Base-by-base conservation (phyloP, 176 grass and related monocot species). In the Lolium multiflorum region DNA sequence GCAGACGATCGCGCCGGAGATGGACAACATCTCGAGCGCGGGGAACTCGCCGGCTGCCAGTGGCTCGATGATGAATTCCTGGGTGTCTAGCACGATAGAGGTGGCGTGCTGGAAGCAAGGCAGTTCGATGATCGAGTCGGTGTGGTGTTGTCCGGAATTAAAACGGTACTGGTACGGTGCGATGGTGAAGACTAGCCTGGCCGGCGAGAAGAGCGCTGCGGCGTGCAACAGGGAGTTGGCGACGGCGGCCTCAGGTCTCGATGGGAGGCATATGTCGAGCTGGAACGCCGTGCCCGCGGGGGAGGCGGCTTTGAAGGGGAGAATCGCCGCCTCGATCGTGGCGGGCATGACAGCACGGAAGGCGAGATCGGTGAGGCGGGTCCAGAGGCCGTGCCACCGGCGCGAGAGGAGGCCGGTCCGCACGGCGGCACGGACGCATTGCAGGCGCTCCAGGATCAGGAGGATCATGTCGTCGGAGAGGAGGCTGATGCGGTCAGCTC, bases 331-430 rank as follows among this genome's bases (percentile, higher is more conserved):
- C 43, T n/a, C 16, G 44, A 81, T 25, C 2, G 15, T 2, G 44
- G 4, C n/a, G 15, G 46, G 3, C 25, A 1, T 2, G 46, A 66
- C 16, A 24, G 5, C 4, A 9, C 9, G 9, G 25, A 81, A 81
- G 24, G 11, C 0, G 1, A 82, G 26, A 6, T 38, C 63, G 1
- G 26, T 17, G 7, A 69, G 63, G 2, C 11, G 3, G 6, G 79
- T 51, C 79, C 63, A 81, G 63, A 81, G 62, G 47, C 47, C 47
- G 6, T 26, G 79, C 79, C 79, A 81, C 9, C 26, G 26, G 62
- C 62, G 62, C 3, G 47, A 35, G 25, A 81, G 25, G 3, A 52
- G 2, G 12, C 49, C 49, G 49, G 49, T 51, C 49, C 13, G 49
- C 49, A 14, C 50, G 50, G 50, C 50, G 41, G 18, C 16, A 10